Percentiles rank a stretch among this genome's conserved stretches.
Conservation (phyloP, 257 asterid genomes). For the Fraxinus excelsior region DNA sequence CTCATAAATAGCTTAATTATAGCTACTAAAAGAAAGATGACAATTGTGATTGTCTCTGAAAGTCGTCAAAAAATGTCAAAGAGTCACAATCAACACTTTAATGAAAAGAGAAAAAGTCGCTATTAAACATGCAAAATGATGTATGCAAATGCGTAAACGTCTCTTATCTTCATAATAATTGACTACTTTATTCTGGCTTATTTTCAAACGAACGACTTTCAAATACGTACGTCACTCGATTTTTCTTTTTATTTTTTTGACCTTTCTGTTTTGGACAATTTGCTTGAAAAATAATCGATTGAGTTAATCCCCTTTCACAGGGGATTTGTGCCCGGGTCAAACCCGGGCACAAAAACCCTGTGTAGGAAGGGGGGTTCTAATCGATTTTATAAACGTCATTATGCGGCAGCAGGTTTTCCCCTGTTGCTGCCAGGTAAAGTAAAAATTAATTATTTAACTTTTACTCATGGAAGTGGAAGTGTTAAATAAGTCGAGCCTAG, state of each 20-base stretch:
- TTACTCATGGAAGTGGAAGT: no score
- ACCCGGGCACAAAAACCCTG: no score
- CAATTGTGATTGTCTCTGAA: no score
- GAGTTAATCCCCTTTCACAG: no score
- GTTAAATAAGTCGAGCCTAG: no score
- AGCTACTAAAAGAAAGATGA: no score
- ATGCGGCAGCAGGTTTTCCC: not conserved
- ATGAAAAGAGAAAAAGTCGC: conserved; percentile 8
- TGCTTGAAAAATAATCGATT: not conserved
- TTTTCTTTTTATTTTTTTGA: not conserved
- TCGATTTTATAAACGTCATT: not conserved
- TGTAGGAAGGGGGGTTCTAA: no score
- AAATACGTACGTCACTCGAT: not conserved
- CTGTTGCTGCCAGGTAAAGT: not conserved
- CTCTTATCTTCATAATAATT: conserved; percentile 27
- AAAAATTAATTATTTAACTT: no score
- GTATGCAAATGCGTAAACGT: conserved; percentile 31
- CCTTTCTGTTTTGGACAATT: not conserved
- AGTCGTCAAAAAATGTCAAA: no score
- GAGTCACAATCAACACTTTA: not conserved
- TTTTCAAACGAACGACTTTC: conserved; percentile 14
- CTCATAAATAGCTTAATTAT: no score
- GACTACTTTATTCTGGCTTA: not conserved
- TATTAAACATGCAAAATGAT: conserved; percentile 35
- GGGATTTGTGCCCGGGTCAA: no score